These are phyloP conservation scores for Chaetomium fimeti DNA, from an alignment of 495 filamentous ascomycete genomes.

Conservation along the genomic window DNA sequence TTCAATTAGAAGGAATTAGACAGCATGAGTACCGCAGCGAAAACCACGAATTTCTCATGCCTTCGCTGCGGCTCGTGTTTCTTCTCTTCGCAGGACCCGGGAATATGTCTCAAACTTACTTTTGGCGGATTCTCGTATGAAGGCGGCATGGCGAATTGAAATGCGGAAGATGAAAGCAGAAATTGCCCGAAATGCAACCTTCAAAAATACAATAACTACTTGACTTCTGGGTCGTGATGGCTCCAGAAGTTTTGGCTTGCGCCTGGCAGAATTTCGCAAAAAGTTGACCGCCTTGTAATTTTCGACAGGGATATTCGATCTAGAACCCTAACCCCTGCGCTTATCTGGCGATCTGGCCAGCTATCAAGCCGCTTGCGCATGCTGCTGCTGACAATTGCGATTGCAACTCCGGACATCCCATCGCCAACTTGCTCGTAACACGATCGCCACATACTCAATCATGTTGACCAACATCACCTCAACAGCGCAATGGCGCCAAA, in stretches of 20 bases:
- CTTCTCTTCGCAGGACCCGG: background rate
- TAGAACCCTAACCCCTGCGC: conserved; percentile 18
- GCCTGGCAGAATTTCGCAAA: conserved; percentile 34
- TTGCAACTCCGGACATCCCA: background rate
- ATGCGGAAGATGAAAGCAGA: background rate
- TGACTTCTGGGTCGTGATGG: background rate
- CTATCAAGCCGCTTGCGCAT: conserved; percentile 19
- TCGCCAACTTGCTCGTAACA: background rate
- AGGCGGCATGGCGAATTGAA: conserved; percentile 9
- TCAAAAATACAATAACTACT: background rate
- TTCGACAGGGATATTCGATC: background rate
- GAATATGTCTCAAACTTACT: conserved; percentile 15
- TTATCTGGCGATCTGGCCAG: conserved; percentile 32
- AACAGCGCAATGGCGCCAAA: conserved; percentile 45
- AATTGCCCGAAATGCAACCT: background rate
- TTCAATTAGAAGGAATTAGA: background rate
- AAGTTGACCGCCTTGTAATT: conserved; percentile 30
- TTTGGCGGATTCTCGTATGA: conserved; percentile 29
- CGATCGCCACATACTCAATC: background rate
- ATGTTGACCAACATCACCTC: conserved; percentile 44
- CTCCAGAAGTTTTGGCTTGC: conserved; percentile 14
- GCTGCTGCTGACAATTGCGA: conserved; percentile 15
- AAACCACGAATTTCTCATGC: background rate
- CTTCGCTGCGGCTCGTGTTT: background rate
- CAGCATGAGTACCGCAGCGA: background rate